A percentile compares a stretch with the other conserved stretches of the same genome.
Conservation (phyloP, 805 yeast genomes). For the Spathaspora hagerdaliae region DNA sequence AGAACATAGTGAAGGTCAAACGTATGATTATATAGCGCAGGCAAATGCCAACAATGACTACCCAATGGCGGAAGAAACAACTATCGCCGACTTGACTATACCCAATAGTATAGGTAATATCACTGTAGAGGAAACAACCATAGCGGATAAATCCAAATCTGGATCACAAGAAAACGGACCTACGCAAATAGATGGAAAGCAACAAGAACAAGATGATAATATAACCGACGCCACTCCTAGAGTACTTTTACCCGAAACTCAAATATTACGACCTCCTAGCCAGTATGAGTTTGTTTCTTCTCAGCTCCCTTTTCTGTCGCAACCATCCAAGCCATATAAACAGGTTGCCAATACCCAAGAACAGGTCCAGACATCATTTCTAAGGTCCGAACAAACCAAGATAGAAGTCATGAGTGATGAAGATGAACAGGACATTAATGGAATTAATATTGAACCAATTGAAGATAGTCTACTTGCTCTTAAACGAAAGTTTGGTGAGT, state of each 20-base stretch:
- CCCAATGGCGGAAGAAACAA: not conserved
- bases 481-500: not conserved
- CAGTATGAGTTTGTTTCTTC: no score
- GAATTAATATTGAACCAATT: not conserved
- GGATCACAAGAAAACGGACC: no score
- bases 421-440: slow-evolving; percentile 9
- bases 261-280: no score
- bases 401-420: slow-evolving; percentile 13
- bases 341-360: slow-evolving; percentile 32
- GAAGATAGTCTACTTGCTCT: slow-evolving; percentile 18
- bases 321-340: slow-evolving; percentile 14
- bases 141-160: no score
- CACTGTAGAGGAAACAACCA: no score
- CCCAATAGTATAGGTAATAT: no score
- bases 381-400: slow-evolving; percentile 1
- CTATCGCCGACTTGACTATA: not conserved
- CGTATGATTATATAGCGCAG: not conserved
- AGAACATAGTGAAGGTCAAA: not conserved
- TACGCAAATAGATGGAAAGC: no score
- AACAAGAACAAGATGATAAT: no score
- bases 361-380: slow-evolving; percentile 5
- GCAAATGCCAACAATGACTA: not conserved
- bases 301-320: no score
- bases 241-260: no score
- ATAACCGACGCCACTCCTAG: no score